Evolutionary conservation across 352 stramenopile species (phyloP).

Genomic region (Globisporangium barbulae): DNA sequence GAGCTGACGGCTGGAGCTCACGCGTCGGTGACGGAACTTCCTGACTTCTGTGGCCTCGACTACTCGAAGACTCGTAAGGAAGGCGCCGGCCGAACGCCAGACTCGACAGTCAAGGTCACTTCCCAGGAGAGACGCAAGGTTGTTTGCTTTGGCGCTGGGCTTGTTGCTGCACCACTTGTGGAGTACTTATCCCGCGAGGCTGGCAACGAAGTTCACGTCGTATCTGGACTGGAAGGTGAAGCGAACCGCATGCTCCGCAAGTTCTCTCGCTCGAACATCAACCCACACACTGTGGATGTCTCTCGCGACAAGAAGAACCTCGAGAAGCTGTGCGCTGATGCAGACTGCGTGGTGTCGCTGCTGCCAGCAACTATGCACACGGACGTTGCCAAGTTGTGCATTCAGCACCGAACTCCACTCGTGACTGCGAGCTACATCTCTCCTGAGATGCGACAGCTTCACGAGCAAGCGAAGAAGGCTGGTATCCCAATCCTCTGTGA

Average conservation of each 20-base stretch:
- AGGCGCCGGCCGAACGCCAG: conserved; percentile 27
- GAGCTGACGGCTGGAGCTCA: conserved; percentile 83
- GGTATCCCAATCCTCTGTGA: conserved; percentile 95
- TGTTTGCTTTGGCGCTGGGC: conserved; percentile 83
- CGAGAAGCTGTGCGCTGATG: conserved; percentile 59
- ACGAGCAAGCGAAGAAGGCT: conserved; percentile 63
- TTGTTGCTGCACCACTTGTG: conserved; percentile 81
- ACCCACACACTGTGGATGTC: conserved; percentile 81
- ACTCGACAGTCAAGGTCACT: conserved; percentile 31
- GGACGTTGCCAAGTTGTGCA: conserved; percentile 85
- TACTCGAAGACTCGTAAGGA: conserved; percentile 76
- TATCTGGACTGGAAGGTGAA: conserved; percentile 74
- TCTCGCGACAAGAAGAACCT: conserved; percentile 54
- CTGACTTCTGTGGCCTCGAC: conserved; percentile 71
- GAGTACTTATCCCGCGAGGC: conserved; percentile 81
- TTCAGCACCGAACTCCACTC: conserved; percentile 82
- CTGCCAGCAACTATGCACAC: conserved; percentile 94
- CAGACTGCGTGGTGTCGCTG: conserved; percentile 93
- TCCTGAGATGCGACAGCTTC: conserved; percentile 87
- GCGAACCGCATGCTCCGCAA: conserved; percentile 65
- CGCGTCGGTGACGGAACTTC: conserved; percentile 78
- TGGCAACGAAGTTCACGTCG: conserved; percentile 68
- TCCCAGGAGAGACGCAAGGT: conserved; percentile 76
- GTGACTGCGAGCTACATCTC: conserved; percentile 96
- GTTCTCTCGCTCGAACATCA: conserved; percentile 58